A percentile compares a stretch with the other conserved stretches of the same genome.
phyloP scores from a whole-genome alignment of 768 basidiomycete genomes.

The Hemileccinum rubropunctum region DNA sequence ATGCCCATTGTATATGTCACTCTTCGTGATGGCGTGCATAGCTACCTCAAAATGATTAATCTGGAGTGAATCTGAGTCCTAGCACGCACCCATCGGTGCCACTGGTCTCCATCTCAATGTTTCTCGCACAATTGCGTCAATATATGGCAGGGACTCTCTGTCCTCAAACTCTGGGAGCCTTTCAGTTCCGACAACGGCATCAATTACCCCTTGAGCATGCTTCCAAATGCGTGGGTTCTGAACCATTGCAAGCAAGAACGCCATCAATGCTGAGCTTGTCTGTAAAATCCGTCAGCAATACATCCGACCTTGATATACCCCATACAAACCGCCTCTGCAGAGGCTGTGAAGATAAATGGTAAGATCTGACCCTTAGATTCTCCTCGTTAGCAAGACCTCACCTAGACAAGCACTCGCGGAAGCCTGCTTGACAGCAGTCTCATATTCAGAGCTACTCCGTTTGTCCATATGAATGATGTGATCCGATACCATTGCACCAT shows the following conservation, averaged over 20 bases:
- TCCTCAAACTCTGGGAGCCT: slow-evolving; percentile 4
- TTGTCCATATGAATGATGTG: slow-evolving; percentile 6
- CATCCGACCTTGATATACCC: background rate
- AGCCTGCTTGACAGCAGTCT: background rate
- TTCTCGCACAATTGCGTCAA: slow-evolving; percentile 6
- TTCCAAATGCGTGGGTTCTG: slow-evolving; percentile 10
- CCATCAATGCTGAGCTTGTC: background rate
- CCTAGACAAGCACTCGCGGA: slow-evolving; percentile 6
- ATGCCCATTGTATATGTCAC: background rate
- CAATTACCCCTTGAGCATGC: slow-evolving; percentile 7
- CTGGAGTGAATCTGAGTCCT: no score
- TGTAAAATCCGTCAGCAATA: background rate
- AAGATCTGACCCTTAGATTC: background rate
- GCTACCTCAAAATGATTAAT: background rate
- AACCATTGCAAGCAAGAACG: slow-evolving; percentile 10
- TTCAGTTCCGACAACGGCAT: background rate
- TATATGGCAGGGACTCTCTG: slow-evolving; percentile 3
- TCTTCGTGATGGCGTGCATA: background rate
- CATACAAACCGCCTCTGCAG: background rate
- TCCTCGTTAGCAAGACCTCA: background rate
- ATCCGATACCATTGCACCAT: slow-evolving; percentile 7
- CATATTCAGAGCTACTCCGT: background rate
- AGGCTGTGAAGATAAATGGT: background rate
- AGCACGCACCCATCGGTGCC: background rate
- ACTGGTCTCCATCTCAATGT: background rate